Conservation (phyloP, 805 yeast species). For the Saccharomycopsis guyanensis region DNA sequence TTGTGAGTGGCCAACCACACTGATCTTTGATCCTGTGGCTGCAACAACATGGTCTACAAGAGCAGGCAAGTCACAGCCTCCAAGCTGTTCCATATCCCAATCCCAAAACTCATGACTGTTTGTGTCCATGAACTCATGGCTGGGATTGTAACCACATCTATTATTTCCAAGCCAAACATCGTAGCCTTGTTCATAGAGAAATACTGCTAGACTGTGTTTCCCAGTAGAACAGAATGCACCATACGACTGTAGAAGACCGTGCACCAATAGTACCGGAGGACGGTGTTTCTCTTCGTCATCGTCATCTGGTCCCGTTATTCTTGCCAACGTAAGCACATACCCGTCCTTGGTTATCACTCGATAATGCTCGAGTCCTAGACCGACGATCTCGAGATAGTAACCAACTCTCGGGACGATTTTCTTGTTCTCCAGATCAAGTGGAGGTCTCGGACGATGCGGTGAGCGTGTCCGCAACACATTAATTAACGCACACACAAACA, state of each 20-base stretch:
- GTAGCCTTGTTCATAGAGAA: slow-evolving; percentile 46
- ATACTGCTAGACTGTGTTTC: slow-evolving; percentile 60
- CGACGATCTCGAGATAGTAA: slow-evolving; percentile 60
- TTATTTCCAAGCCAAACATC: slow-evolving; percentile 93
- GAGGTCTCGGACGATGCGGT: neutral
- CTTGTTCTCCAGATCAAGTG: slow-evolving; percentile 25
- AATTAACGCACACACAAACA: slow-evolving; percentile 6
- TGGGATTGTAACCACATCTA: slow-evolving; percentile 75
- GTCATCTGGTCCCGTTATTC: slow-evolving; percentile 44
- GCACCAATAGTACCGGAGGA: slow-evolving; percentile 69
- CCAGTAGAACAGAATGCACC: slow-evolving; percentile 87
- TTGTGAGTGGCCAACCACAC: slow-evolving; percentile 81
- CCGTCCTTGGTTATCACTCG: slow-evolving; percentile 74
- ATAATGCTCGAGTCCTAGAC: slow-evolving; percentile 50
- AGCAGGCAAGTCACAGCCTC: slow-evolving; percentile 66
- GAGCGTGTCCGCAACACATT: neutral
- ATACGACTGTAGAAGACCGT: slow-evolving; percentile 82
- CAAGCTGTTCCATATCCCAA: slow-evolving; percentile 88
- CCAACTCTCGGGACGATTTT: slow-evolving; percentile 45
- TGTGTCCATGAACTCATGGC: slow-evolving; percentile 43
- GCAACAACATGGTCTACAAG: slow-evolving; percentile 54
- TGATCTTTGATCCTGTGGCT: slow-evolving; percentile 32
- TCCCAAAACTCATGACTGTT: slow-evolving; percentile 67
- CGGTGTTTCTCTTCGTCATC: slow-evolving; percentile 24
- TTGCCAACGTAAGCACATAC: slow-evolving; percentile 46